phyloP scores from a whole-genome alignment of 305 asterid genomes.

The Fraxinus ornus region DNA sequence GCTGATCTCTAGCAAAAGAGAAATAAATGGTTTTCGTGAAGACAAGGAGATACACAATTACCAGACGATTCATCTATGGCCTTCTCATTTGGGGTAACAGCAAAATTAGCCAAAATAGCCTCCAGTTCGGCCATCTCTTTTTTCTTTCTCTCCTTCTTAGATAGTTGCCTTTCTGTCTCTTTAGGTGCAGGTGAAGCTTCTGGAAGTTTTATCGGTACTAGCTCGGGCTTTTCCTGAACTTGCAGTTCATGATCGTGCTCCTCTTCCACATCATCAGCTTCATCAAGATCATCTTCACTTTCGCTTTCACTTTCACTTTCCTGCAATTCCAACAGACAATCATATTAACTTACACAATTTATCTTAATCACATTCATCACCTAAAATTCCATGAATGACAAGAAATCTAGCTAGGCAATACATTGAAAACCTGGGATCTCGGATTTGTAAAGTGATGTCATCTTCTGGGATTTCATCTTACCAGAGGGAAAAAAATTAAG shows the following conservation, averaged over 20 bases:
- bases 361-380: neutral
- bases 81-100: constrained; percentile 54
- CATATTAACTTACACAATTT: neutral
- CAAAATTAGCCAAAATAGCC: constrained; percentile 87
- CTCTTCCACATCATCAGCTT: constrained; percentile 53
- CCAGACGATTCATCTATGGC: constrained; percentile 52
- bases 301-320: constrained; percentile 33
- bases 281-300: constrained; percentile 69
- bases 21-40: neutral
- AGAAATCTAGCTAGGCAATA: neutral
- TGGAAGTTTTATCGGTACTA: constrained; percentile 33
- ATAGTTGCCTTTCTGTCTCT: constrained; percentile 80
- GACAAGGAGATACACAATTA: constrained; percentile 20
- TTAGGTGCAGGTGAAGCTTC: constrained; percentile 57
- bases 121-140: constrained; percentile 95
- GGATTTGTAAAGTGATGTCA: neutral
- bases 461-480: neutral
- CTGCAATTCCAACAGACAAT: constrained; percentile 35
- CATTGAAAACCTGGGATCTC: neutral
- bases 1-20: neutral
- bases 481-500: neutral
- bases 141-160: constrained; percentile 88
- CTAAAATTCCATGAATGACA: neutral
- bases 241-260: constrained; percentile 23
- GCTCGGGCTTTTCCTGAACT: constrained; percentile 28